Base-by-base conservation (phyloP, 23 red algal genomes). In the Gracilaria domingensis region DNA sequence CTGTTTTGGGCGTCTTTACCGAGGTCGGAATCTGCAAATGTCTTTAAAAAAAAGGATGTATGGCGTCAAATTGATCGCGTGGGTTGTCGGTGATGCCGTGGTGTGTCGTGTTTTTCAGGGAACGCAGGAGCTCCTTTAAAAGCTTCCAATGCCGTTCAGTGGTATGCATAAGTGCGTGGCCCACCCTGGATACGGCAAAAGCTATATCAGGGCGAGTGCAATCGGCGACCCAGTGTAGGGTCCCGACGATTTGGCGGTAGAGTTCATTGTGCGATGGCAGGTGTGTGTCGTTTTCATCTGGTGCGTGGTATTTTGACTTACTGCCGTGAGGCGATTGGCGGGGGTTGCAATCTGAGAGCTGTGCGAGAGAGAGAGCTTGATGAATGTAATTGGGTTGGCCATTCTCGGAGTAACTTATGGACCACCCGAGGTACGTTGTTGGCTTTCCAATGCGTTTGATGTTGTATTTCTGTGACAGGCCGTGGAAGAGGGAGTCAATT, bases 1-100 rank as follows among this genome's bases (percentile, higher is more conserved):
- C 61, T 50, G 21, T 86, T 66, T 14, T 17, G 1, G 0, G 54
- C 0, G 30, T 86, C 64, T 0, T 3, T 66, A 34, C 36, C 65
- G 38, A 86, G 74, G 64, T 86, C 82, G 3, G 82, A 39, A 39
- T 86, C 82, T 4, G 37, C 32, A 30, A 29, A 71, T 4, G 66
- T 71, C 20, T 39, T 71, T 16, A 86, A 73, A 21, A 21, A 39
- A 7, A 73, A n/a, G n/a, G 30, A 3, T 44, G 2, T 21, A 44
- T 23, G 4, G 67, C 7, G 34, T 73, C 21, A 2, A 24, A 2
- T 23, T 0, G 3, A 5, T 16, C 20, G 17, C 8, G 20, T 5
- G 8, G 20, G 5, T 4, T 13, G 67, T 40, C 12, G 3, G 18
- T 6, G 0, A 44, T 42, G 67, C 34, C 67, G 21, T 44, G 1